Evolutionary conservation across 1,284 basidiomycete genomes (phyloP), one percentile per base, ranked within the genome.

Genomic region (Calocybe gambosa): DNA sequence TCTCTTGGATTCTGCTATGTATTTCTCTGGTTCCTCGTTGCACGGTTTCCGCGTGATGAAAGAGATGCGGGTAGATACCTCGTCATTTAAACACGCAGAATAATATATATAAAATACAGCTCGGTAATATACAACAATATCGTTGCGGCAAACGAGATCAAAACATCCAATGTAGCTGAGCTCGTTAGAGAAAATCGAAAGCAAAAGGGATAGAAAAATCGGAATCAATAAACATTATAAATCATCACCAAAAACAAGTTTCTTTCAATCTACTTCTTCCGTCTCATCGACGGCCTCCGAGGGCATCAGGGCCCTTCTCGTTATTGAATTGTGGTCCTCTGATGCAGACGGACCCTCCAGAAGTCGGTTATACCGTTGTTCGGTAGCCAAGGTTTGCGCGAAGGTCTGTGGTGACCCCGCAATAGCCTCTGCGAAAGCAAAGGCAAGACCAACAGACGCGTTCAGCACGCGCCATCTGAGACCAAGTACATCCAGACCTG

Each of bases 361-460:
- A 4, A 52, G 36, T 6, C 42, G 50, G 21, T 55, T 51, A 25
- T 43, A 38, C 37, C 31, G 45, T 31, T 40, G 45, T 42, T 54
- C 53, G 12, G 15, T 41, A 19, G 35, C 37, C 8, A 66, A 46
- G 2, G 59, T 60, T 41, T 62, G 56, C 28, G 68, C 63, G 47
- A 74, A 67, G 1, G 56, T 58, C 13, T 62, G 59, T 5, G 72
- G 70, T 1, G 70, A 66, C 9, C 53, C 59, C 8, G 62, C 57
- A 23, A 82, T 73, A 0, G 74, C 77, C 57, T 84, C 81, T 1
- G 80, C 75, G 53, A 82, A 80, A 0, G 81, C 74, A 56, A 83
- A 81, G 0, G 78, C 78, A 12, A 79, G 67, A 3, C 70, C 66
- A 26, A 82, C 61, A 5, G 69, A 62, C 0, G 82, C 77, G 35